phyloP scores from a whole-genome alignment of 2,329 filamentous ascomycete genomes.

The Cercospora berteroae region DNA sequence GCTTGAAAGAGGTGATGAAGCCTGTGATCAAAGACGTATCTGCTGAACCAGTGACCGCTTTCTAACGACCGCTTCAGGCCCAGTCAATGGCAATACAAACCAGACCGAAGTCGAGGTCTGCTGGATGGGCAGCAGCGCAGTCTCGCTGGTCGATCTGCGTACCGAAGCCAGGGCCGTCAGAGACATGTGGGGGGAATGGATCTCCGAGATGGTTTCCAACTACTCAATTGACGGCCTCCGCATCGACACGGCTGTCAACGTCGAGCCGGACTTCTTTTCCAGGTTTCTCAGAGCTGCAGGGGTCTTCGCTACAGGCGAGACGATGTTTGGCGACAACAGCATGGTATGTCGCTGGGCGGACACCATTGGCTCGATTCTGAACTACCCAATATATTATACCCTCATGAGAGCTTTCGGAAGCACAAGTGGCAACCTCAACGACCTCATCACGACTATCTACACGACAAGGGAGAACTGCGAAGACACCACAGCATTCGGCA shows the following conservation, averaged over 20 bases:
- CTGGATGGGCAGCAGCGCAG: conserved; percentile 52
- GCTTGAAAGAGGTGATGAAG: neutral
- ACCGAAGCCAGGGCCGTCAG: conserved; percentile 46
- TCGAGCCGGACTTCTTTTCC: conserved; percentile 40
- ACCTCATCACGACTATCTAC: conserved; percentile 39
- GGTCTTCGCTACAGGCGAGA: conserved; percentile 42
- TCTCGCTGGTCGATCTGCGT: conserved; percentile 49
- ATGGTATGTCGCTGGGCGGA: conserved; percentile 40
- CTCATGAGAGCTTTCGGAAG: conserved; percentile 40
- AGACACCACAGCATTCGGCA: conserved; percentile 41
- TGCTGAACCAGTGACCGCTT: neutral
- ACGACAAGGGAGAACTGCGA: conserved; percentile 38
- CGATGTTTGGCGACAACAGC: conserved; percentile 35
- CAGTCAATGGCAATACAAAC: conserved; percentile 53
- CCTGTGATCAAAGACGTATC: neutral
- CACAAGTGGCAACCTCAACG: conserved; percentile 39
- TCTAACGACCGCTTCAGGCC: neutral
- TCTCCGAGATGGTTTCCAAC: conserved; percentile 42
- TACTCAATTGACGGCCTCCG: conserved; percentile 46
- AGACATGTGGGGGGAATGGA: conserved; percentile 45
- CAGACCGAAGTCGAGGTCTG: conserved; percentile 43
- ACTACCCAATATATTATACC: conserved; percentile 42
- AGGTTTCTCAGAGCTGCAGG: conserved; percentile 38
- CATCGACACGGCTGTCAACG: conserved; percentile 42
- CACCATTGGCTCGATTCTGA: conserved; percentile 39